A percentile compares a stretch with the other conserved stretches of the same genome.
Conservation (phyloP, 2,329 filamentous ascomycete genomes). For the Ceratocystis cubensis region DNA sequence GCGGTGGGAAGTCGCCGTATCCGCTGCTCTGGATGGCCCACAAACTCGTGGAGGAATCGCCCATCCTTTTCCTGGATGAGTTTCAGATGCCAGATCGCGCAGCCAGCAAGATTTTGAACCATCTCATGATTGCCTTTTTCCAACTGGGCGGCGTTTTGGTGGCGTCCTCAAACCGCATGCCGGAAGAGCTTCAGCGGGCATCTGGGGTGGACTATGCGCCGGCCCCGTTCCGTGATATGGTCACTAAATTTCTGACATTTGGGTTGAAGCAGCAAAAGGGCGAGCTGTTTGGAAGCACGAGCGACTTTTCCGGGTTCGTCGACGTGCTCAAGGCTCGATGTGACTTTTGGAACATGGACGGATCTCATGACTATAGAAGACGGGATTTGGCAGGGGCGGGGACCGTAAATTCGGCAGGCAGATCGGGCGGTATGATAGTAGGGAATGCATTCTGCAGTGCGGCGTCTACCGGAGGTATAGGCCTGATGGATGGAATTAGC, state of each 20-base stretch:
- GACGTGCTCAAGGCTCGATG: slow-evolving; percentile 65
- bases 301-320: slow-evolving; percentile 64
- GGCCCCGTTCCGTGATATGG: slow-evolving; percentile 40
- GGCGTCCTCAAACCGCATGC: slow-evolving; percentile 72
- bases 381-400: slow-evolving; percentile 4
- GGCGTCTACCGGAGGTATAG: background rate
- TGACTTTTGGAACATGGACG: slow-evolving; percentile 76
- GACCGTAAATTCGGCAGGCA: background rate
- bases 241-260: slow-evolving; percentile 34
- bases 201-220: slow-evolving; percentile 55
- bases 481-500: background rate
- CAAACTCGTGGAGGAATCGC: slow-evolving; percentile 60
- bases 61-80: slow-evolving; percentile 69
- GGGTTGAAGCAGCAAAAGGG: slow-evolving; percentile 28
- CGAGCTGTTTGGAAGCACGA: slow-evolving; percentile 46
- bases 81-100: slow-evolving; percentile 72
- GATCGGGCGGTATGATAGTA: background rate
- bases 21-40: slow-evolving; percentile 62
- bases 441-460: background rate
- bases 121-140: slow-evolving; percentile 68
- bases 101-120: slow-evolving; percentile 65
- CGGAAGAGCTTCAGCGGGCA: slow-evolving; percentile 66
- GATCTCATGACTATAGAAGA: slow-evolving; percentile 42
- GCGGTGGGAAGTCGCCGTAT: slow-evolving; percentile 38
- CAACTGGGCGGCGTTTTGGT: slow-evolving; percentile 69